Conservation (phyloP, 345 rosid genomes). For the Salix brachista region DNA sequence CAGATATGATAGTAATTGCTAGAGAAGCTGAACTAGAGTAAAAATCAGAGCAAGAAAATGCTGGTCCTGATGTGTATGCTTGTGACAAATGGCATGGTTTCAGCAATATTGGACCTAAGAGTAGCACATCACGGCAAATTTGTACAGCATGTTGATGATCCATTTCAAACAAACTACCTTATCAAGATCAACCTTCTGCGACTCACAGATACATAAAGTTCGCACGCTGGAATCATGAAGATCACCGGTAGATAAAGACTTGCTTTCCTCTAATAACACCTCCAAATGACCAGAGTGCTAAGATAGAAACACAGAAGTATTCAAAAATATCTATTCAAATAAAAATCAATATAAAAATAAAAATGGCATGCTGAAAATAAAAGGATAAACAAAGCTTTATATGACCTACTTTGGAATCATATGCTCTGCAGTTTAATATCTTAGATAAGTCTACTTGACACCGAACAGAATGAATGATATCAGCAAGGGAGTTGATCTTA, state of each 20-base stretch:
- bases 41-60: neutral
- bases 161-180: constrained; percentile 49
- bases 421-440: constrained; percentile 67
- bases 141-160: constrained; percentile 1
- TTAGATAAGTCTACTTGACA: constrained; percentile 75
- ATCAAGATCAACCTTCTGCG: constrained; percentile 52
- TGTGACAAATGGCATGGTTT: constrained; percentile 2
- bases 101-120: neutral
- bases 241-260: constrained; percentile 49
- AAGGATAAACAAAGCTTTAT: constrained; percentile 2
- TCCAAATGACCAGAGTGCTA: constrained; percentile 68
- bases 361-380: neutral
- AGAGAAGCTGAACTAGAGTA: neutral
- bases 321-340: constrained; percentile 18
- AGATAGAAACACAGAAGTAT: neutral
- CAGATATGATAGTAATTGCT: neutral
- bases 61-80: neutral
- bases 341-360: neutral
- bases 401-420: constrained; percentile 76
- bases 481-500: constrained; percentile 73
- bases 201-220: constrained; percentile 68
- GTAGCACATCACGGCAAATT: constrained; percentile 3
- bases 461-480: constrained; percentile 57
- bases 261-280: constrained; percentile 59
- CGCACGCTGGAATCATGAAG: constrained; percentile 76